phyloP scores from a whole-genome alignment of 2,329 filamentous ascomycete species.

The Macrophomina tecta region DNA sequence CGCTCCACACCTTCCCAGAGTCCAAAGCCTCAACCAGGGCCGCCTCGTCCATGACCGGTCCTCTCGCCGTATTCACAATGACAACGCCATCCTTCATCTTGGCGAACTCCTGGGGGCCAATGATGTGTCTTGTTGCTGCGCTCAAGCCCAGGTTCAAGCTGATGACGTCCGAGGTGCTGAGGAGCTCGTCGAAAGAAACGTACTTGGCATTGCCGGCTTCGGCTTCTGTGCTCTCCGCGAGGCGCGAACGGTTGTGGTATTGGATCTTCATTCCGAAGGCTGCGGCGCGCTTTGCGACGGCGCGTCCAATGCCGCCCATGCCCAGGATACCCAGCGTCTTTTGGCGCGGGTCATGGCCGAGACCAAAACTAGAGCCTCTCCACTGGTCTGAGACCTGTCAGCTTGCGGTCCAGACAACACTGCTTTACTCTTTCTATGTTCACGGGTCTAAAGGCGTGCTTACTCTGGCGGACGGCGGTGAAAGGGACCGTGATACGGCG shows the following conservation, averaged over 20 bases:
- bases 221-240: constrained; percentile 42
- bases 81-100: constrained; percentile 63
- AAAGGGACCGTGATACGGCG: constrained; percentile 56
- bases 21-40: constrained; percentile 61
- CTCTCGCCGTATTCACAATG: constrained; percentile 64
- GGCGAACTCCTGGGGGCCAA: constrained; percentile 57
- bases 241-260: constrained; percentile 61
- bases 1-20: constrained; percentile 60
- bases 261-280: constrained; percentile 64
- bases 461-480: constrained; percentile 52
- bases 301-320: constrained; percentile 65
- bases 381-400: constrained; percentile 37
- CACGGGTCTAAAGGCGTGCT: constrained; percentile 21
- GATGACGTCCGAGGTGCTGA: constrained; percentile 61
- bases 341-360: constrained; percentile 61
- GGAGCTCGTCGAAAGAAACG: constrained; percentile 62
- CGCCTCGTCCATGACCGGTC: constrained; percentile 62
- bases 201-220: constrained; percentile 57
- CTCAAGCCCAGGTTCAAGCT: constrained; percentile 61
- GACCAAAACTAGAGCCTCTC: constrained; percentile 47
- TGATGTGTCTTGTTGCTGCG: constrained; percentile 58
- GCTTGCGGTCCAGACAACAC: background rate
- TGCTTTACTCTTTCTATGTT: constrained; percentile 16
- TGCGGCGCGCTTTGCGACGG: constrained; percentile 55
- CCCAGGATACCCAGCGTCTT: constrained; percentile 63